Base-by-base conservation (phyloP, 331 rosid genomes). In the Pyrus hybrid region DNA sequence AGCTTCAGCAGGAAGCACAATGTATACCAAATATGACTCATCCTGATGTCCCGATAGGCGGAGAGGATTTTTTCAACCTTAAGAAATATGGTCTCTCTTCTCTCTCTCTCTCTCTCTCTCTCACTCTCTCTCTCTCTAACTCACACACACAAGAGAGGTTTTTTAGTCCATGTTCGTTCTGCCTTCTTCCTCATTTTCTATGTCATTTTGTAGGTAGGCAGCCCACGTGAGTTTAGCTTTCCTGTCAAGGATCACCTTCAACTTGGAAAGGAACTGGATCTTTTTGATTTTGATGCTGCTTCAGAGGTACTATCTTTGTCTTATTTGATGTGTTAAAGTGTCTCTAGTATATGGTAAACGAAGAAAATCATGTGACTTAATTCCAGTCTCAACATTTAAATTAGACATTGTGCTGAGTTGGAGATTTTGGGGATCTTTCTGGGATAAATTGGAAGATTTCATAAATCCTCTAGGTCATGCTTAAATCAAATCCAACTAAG, bases 251-350 rank as follows among this genome's bases (percentile, higher is more conserved):
- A 94, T 90, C 99, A 93, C 78, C 88, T 91, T 54, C 93, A 90
- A 84, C 88, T 93, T 13, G 98, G 98, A 78, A 91, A 91, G 77
- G 95, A 85, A 29, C 90, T 90, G 53, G 91, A 90, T 88, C 93
- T 93, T 75, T 86, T 93, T 71, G 95, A 94, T 74, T 94, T 94
- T 78, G 97, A 92, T 80, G 92, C 99, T 30, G 99, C 99, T 51
- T 84, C 99, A 10, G 99, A 87, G 97, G 99, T 93, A 91, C 78
- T 33, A 41, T 56, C 73, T 33, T 61, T 73, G 57, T 79, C 79
- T 69, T 71, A 29, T 79, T 63, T 64, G 6, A n/a, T 61, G 72
- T 29, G 28, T 67, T 28, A 8, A 65, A 53, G 13, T 23, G 18
- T 29, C 4, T 35, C 30, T 21, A 16, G 41, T 7, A 16, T 49